Conservation (phyloP, 2,329 filamentous ascomycete species). For the Fusarium concolor region DNA sequence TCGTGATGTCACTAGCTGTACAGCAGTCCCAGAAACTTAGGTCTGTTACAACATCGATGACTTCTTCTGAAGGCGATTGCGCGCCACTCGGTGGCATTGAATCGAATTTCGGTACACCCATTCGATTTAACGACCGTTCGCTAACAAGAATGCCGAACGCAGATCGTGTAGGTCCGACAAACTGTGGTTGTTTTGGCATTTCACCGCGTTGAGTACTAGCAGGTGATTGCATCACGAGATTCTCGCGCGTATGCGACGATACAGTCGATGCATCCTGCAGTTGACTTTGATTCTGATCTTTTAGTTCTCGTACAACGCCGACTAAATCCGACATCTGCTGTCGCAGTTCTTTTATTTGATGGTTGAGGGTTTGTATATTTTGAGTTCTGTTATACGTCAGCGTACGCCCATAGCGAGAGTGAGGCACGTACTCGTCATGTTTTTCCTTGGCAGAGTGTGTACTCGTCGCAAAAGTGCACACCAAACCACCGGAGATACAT, state of each 20-base stretch:
- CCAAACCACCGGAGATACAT: conserved; percentile 45
- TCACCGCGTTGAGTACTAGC: conserved; percentile 31
- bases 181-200: conserved; percentile 50
- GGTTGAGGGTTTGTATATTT: conserved; percentile 39
- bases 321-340: conserved; percentile 49
- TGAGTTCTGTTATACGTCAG: background rate
- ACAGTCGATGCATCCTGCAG: conserved; percentile 11
- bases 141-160: conserved; percentile 52
- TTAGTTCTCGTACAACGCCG: conserved; percentile 43
- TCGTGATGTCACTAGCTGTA: conserved; percentile 43
- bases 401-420: background rate
- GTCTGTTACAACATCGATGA: conserved; percentile 16
- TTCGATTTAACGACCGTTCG: conserved; percentile 51
- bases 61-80: conserved; percentile 36
- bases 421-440: conserved; percentile 35
- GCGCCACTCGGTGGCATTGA: conserved; percentile 42
- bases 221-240: conserved; percentile 27
- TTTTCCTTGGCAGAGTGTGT: conserved; percentile 35
- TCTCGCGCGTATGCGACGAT: conserved; percentile 25
- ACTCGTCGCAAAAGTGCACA: conserved; percentile 43
- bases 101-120: conserved; percentile 51
- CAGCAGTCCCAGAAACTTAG: conserved; percentile 42
- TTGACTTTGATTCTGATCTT: conserved; percentile 25
- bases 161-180: conserved; percentile 53
- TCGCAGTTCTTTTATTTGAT: conserved; percentile 48